Conservation (phyloP, 179 eudicot species). For the Gypsophila paniculata region DNA sequence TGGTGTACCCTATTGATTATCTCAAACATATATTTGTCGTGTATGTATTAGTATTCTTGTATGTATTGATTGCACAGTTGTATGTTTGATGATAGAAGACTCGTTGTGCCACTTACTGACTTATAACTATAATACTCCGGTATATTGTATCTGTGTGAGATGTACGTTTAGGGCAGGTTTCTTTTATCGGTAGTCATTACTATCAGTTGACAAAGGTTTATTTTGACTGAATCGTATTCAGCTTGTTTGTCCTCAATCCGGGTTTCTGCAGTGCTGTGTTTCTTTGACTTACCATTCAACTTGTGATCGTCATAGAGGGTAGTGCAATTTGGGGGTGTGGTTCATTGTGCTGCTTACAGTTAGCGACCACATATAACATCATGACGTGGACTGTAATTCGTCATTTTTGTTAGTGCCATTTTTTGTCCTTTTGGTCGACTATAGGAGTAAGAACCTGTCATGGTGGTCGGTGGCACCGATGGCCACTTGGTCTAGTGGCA, state of each 20-base stretch:
- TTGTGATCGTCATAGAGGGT: not conserved
- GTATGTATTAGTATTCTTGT: not conserved
- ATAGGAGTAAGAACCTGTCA: not conserved
- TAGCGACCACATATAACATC: not conserved
- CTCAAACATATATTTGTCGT: no score
- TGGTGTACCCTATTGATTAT: no score
- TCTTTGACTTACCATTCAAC: not conserved
- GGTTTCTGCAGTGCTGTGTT: not conserved
- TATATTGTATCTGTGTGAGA: not conserved
- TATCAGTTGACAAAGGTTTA: not conserved
- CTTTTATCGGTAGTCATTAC: not conserved
- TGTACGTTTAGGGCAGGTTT: not conserved
- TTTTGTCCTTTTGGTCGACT: not conserved
- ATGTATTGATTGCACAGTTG: not conserved
- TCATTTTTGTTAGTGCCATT: not conserved
- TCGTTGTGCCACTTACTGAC: not conserved
- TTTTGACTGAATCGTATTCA: not conserved
- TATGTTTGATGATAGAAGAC: not conserved
- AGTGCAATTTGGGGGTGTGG: not conserved
- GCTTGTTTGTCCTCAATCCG: not conserved
- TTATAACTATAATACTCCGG: no score
- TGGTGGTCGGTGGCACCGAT: conserved; percentile 14
- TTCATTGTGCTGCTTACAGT: not conserved
- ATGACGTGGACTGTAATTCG: not conserved
- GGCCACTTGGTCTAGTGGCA: conserved; percentile 25